A percentile compares a stretch with the other conserved stretches of the same genome.
Conservation (phyloP, 2,329 filamentous ascomycete genomes). For the Fusarium penzigii region DNA sequence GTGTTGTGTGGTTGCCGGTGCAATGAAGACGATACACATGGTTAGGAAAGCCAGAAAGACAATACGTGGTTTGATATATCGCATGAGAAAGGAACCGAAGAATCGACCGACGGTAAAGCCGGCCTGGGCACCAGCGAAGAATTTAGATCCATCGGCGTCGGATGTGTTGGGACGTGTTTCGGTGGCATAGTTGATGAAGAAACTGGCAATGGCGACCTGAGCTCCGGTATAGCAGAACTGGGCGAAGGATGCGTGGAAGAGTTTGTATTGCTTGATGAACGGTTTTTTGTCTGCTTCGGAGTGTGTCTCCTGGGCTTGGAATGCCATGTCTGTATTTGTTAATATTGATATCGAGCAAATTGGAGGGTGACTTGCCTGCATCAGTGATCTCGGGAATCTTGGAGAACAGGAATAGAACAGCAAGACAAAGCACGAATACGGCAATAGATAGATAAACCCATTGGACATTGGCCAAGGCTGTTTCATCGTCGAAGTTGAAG, state of each 20-base stretch:
- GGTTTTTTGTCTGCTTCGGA: constrained; percentile 60
- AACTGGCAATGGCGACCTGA: constrained; percentile 65
- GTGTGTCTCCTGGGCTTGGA: constrained; percentile 57
- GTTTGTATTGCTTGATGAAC: constrained; percentile 68
- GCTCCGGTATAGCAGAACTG: constrained; percentile 80
- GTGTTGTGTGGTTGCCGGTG: constrained; percentile 47
- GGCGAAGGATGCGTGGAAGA: constrained; percentile 74
- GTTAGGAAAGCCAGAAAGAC: constrained; percentile 69
- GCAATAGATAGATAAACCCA: constrained; percentile 77
- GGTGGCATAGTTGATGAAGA: constrained; percentile 74
- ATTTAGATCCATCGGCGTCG: constrained; percentile 58
- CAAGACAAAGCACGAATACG: constrained; percentile 68
- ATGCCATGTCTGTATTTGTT: constrained; percentile 57
- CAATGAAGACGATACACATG: constrained; percentile 63
- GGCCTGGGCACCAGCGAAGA: constrained; percentile 74
- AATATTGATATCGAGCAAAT: not conserved
- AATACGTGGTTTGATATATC: constrained; percentile 62
- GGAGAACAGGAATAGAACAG: constrained; percentile 65
- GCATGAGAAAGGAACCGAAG: constrained; percentile 66
- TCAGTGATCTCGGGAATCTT: constrained; percentile 71
- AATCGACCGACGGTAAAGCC: constrained; percentile 74
- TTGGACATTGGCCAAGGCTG: constrained; percentile 67
- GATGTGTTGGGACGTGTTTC: constrained; percentile 57
- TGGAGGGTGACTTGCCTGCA: constrained; percentile 31
- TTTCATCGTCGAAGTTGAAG: constrained; percentile 62